Conservation (phyloP, 495 filamentous ascomycete genomes). For the Cryomyces minteri region DNA sequence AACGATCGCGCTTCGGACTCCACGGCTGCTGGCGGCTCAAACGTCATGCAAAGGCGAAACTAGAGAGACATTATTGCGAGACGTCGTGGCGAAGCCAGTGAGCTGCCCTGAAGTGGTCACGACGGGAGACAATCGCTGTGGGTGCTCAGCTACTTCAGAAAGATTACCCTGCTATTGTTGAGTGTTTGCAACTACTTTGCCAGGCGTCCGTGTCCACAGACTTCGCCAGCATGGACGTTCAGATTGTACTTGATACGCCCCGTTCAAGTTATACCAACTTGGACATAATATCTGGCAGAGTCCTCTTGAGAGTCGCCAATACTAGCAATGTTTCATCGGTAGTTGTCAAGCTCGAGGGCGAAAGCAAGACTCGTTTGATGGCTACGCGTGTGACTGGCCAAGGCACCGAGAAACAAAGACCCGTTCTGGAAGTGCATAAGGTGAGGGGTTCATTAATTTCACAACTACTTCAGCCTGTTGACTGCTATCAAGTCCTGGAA, state of each 20-base stretch:
- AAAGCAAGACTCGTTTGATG: slow-evolving; percentile 48
- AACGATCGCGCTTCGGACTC: no score
- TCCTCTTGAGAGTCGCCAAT: slow-evolving; percentile 43
- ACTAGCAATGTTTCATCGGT: slow-evolving; percentile 57
- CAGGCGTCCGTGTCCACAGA: no score
- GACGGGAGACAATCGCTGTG: no score
- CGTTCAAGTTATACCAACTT: slow-evolving; percentile 45
- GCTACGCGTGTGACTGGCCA: slow-evolving; percentile 19
- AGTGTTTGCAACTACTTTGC: no score
- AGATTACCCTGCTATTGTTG: no score
- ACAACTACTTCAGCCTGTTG: background rate
- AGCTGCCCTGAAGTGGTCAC: no score
- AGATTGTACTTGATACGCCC: background rate
- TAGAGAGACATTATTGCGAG: no score
- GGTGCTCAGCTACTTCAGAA: no score
- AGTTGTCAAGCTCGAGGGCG: slow-evolving; percentile 86
- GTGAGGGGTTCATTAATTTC: slow-evolving; percentile 21
- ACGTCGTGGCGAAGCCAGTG: no score
- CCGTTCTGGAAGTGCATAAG: slow-evolving; percentile 62
- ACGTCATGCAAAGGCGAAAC: no score
- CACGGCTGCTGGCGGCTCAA: no score
- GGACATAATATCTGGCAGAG: slow-evolving; percentile 53
- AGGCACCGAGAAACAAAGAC: slow-evolving; percentile 33
- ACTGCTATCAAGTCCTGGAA: background rate
- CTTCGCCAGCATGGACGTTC: background rate